Conservation (phyloP, 768 basidiomycete species). For the Serendipita indica region DNA sequence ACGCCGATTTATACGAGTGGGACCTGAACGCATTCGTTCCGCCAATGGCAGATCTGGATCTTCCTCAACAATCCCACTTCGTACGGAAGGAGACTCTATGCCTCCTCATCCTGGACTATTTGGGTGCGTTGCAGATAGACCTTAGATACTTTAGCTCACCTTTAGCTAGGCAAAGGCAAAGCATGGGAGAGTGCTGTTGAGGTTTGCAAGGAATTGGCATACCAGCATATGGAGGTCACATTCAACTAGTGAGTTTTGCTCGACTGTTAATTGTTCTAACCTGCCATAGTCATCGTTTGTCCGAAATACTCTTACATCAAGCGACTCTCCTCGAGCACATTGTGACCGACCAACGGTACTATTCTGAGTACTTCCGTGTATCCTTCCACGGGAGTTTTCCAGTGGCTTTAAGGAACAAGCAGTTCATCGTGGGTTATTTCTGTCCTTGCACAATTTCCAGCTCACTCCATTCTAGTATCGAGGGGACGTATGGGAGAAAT, state of each 20-base stretch:
- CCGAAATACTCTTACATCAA: slow-evolving; percentile 76
- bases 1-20: slow-evolving; percentile 90
- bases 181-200: slow-evolving; percentile 95
- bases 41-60: slow-evolving; percentile 76
- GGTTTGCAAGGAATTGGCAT: slow-evolving; percentile 81
- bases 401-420: slow-evolving; percentile 67
- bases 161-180: slow-evolving; percentile 66
- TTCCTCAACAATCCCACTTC: slow-evolving; percentile 89
- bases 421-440: slow-evolving; percentile 57
- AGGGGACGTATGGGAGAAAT: slow-evolving; percentile 91
- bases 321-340: slow-evolving; percentile 81
- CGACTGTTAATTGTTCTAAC: slow-evolving; percentile 12
- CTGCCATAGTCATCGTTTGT: slow-evolving; percentile 47
- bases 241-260: slow-evolving; percentile 63
- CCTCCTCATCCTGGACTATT: slow-evolving; percentile 82
- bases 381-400: slow-evolving; percentile 91
- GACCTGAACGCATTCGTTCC: slow-evolving; percentile 64
- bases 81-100: slow-evolving; percentile 87
- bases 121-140: slow-evolving; percentile 38
- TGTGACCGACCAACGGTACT: slow-evolving; percentile 65
- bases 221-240: slow-evolving; percentile 76
- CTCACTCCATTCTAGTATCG: slow-evolving; percentile 46
- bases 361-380: slow-evolving; percentile 86
- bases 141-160: slow-evolving; percentile 8
- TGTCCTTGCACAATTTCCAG: neutral